A percentile compares a stretch with the other conserved stretches of the same genome.
Conservation (phyloP, 495 filamentous ascomycete genomes). For the Talaromyces nanjingensis region DNA sequence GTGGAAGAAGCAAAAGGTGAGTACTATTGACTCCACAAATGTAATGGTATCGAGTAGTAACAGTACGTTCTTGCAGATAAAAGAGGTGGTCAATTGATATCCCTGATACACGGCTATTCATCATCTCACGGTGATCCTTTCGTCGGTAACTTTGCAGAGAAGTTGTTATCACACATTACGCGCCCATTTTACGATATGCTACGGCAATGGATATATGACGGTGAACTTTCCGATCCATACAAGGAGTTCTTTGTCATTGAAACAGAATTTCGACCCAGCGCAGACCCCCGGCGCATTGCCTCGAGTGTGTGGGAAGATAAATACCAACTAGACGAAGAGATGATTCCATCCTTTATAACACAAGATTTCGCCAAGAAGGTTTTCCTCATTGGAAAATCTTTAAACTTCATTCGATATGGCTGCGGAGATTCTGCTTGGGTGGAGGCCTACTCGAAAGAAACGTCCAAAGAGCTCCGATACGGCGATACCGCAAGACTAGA, state of each 20-base stretch:
- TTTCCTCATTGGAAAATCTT: slow-evolving; percentile 92
- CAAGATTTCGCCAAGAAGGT: slow-evolving; percentile 90
- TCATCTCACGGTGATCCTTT: slow-evolving; percentile 93
- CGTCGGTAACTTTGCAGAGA: slow-evolving; percentile 88
- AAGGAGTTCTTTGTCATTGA: slow-evolving; percentile 93
- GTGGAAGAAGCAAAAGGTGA: slow-evolving; percentile 80
- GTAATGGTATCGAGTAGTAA: not conserved
- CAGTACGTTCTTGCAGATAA: slow-evolving; percentile 39
- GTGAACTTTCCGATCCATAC: slow-evolving; percentile 93
- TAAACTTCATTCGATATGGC: slow-evolving; percentile 96
- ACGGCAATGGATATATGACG: slow-evolving; percentile 96
- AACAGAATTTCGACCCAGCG: slow-evolving; percentile 43
- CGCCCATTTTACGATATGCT: slow-evolving; percentile 96
- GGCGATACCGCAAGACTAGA: slow-evolving; percentile 90
- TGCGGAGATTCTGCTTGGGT: slow-evolving; percentile 95
- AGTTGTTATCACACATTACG: slow-evolving; percentile 85
- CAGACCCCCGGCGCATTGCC: slow-evolving; percentile 57
- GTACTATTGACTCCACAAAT: slow-evolving; percentile 17
- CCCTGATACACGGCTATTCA: slow-evolving; percentile 87
- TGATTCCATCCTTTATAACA: slow-evolving; percentile 90
- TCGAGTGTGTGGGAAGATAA: slow-evolving; percentile 98
- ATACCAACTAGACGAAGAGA: slow-evolving; percentile 75
- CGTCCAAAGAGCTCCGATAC: slow-evolving; percentile 87
- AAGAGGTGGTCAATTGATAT: slow-evolving; percentile 90
- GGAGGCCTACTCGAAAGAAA: slow-evolving; percentile 87